Percentiles rank a stretch among this genome's conserved stretches.
Conservation (phyloP, 306 rosid genomes). For the Begonia masoniana region DNA sequence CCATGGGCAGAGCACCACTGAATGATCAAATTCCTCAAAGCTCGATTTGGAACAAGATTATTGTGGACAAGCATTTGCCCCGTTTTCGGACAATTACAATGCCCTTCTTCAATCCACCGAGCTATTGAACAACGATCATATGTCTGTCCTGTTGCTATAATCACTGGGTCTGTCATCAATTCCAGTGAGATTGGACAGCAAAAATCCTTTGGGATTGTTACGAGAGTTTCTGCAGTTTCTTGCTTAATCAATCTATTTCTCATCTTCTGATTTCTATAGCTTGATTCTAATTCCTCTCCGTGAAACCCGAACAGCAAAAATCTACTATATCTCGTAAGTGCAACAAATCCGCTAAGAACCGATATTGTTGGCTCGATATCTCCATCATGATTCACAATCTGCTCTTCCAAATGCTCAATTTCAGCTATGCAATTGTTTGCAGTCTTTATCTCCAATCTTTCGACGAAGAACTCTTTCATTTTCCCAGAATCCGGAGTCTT, state of each 20-base stretch:
- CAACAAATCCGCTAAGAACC: constrained; percentile 79
- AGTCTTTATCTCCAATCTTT: constrained; percentile 36
- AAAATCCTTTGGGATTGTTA: constrained; percentile 72
- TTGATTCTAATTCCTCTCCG: constrained; percentile 53
- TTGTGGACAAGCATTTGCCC: constrained; percentile 76
- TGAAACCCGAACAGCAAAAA: constrained; percentile 78
- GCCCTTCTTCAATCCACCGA: constrained; percentile 95
- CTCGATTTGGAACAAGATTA: constrained; percentile 59
- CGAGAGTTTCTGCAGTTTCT: constrained; percentile 66
- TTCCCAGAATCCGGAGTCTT: constrained; percentile 37
- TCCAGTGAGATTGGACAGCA: constrained; percentile 77
- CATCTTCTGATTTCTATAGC: constrained; percentile 32
- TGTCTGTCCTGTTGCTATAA: constrained; percentile 76
- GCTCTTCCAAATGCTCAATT: constrained; percentile 86
- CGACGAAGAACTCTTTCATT: constrained; percentile 37
- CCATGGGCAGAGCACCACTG: constrained; percentile 81
- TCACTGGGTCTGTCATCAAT: constrained; percentile 84
- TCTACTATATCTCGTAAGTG: constrained; percentile 72
- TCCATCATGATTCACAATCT: constrained; percentile 82
- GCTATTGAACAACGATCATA: constrained; percentile 70
- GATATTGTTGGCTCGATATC: constrained; percentile 71
- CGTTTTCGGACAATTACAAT: constrained; percentile 74
- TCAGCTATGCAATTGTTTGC: constrained; percentile 61
- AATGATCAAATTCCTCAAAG: constrained; percentile 69
- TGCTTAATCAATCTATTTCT: constrained; percentile 48